Evolutionary conservation across 2,329 filamentous ascomycete genomes (phyloP).

Genomic region (Ambrosiella cleistominuta): DNA sequence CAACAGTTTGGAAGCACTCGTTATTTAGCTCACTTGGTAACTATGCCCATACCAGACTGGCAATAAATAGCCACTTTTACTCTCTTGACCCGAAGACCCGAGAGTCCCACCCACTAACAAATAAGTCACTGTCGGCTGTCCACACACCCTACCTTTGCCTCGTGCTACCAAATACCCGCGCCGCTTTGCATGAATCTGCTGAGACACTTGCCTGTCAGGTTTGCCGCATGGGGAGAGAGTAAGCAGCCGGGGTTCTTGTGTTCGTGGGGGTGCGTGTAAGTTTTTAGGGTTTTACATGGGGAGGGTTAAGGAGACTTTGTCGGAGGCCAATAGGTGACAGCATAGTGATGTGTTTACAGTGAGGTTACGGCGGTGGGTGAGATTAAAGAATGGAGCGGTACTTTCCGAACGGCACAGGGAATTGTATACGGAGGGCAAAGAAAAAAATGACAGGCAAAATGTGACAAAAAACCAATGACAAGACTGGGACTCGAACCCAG

Average conservation of each 20-base stretch:
- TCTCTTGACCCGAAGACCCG: too few species aligned
- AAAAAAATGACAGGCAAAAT: not conserved
- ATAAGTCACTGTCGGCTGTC: too few species aligned
- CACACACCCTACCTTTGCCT: not conserved
- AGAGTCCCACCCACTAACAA: too few species aligned
- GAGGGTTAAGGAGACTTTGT: not conserved
- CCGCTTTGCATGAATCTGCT: not conserved
- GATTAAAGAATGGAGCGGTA: not conserved
- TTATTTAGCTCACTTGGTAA: too few species aligned
- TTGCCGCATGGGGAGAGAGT: not conserved
- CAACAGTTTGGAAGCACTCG: not conserved
- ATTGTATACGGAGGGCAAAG: too few species aligned
- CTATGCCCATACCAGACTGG: too few species aligned
- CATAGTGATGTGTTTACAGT: not conserved
- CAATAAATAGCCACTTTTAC: too few species aligned
- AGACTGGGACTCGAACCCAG: conserved; percentile 13
- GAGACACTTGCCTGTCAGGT: not conserved
- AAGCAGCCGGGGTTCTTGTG: not conserved
- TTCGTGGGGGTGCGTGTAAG: too few species aligned
- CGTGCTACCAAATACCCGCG: not conserved
- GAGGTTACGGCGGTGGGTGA: not conserved
- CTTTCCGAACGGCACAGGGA: too few species aligned
- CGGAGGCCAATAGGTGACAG: not conserved
- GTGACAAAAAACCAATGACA: conserved; percentile 9
- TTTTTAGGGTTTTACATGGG: not conserved